Evolutionary conservation across 768 basidiomycete species (phyloP), one percentile per base, ranked within the genome.

Genomic region (Leccinum pellstonianum): DNA sequence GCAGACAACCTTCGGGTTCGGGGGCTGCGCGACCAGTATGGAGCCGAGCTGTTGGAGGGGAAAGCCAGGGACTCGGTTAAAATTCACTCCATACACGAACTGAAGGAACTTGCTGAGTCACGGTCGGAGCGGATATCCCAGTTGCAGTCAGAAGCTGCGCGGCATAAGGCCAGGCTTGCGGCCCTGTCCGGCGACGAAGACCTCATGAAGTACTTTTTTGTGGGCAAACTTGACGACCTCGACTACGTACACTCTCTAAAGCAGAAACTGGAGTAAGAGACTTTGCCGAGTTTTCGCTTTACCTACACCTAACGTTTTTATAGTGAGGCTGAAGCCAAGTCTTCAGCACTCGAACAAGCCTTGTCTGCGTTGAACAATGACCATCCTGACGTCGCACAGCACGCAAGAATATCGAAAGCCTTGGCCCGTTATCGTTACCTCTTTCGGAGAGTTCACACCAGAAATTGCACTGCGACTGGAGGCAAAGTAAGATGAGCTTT

Each of bases 81-180:
- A 69, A 64, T 81, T 33, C 76, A 82, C 8, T 84, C 86, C 11
- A 66, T 81, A 9, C 81, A 87, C 55, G 88, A 95, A 69, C 79
- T 86, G 54, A 86, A 87, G 68, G 75, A 76, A 3, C 74, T 95
- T 29, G 82, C 83, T 6, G 85, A 87, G 55, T 82, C 85, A 8
- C 85, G 87, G 64, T 77, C 78, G 85, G 90, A 90, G 60, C 87
- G 94, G 41, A 86, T 98, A 48, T 70, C 71, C 12, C 82, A 85
- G 29, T 70, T 96, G 25, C 77, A 85, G 61, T 88, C 88, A 2
- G 93, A 98, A 71, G 76, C 90, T 11, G 80, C 77, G 47, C 81
- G 94, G 23, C 78, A 89, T 62, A 91, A 89, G 71, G 81, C 88
- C 15, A 82, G 83, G 31, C 76, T 95, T n/a, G 93, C 91, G 19